Base-by-base conservation (phyloP, 2,329 filamentous ascomycete genomes). In the Aspergillus novofumigatus region DNA sequence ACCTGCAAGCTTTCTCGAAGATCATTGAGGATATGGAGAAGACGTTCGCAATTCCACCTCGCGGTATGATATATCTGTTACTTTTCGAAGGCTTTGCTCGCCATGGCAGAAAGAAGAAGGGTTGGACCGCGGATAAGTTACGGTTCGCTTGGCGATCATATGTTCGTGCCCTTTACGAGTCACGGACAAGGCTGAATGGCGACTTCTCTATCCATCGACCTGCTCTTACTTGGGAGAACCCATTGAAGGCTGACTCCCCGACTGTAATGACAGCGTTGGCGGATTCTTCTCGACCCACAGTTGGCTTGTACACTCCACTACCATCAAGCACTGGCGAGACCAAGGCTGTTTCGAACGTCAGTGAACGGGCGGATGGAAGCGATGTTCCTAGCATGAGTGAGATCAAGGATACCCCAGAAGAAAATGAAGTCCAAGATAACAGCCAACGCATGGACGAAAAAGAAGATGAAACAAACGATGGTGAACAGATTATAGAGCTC, bases 21-120 rank as follows among this genome's bases (percentile, higher is more conserved):
- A 83, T 91, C 48, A 77, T 99, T 23, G 83, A 85, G 49, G 93
- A 97, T 70, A 96, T 97, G 91, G 74, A 77, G 54, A 84, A 83
- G 55, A 75, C 78, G 41, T 86, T 86, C 62, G 76, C 81, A 3
- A 79, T 96, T 3, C 83, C 86, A 0, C 77, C 93, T 17, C 86
- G 93, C 59, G 89, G 88, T 5, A 83, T 88, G 56, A 83, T 96
- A 25, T 97, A 93, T 67, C 79, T 94, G 41, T 82, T 88, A 7
- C 78, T 97, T 3, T 90, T 97, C 75, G 88, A 91, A 65, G 92
- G 90, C 0, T 99, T 97, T 69, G 80, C 82, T 32, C 72, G 78
- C 2, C 87, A 96, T 67, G 93, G 92, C 10, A 86, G 81, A 20
- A 75, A 78, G 25, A 78, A 86, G 61, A 86, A 86, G 0, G 80